Evolutionary conservation across 345 rosid genomes (phyloP).

Genomic region (Acer negundo): DNA sequence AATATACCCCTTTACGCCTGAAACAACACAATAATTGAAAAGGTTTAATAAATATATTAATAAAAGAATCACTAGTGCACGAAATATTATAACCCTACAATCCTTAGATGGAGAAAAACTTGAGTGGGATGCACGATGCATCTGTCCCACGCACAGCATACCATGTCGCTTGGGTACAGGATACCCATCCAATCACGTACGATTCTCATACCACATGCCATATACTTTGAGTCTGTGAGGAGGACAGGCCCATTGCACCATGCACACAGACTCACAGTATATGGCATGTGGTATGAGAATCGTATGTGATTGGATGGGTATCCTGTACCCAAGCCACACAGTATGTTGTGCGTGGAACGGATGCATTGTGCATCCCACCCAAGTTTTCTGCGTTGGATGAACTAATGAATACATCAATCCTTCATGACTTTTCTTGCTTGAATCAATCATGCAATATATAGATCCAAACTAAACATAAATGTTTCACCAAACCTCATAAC

Average conservation of each 20-base stretch:
- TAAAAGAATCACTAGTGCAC: not conserved
- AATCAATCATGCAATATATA: not conserved
- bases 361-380: too few relatives aligned
- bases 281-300: not conserved
- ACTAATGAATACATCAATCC: not conserved
- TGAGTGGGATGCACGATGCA: not conserved
- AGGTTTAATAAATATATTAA: constrained; percentile 1
- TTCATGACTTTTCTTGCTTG: not conserved
- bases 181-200: too few relatives aligned
- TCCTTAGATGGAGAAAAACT: not conserved
- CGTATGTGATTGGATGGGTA: not conserved
- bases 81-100: not conserved
- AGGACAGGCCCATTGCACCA: too few relatives aligned
- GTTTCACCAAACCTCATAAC: not conserved
- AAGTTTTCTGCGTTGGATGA: not conserved
- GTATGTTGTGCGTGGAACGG: not conserved
- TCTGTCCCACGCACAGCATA: not conserved
- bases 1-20: constrained; percentile 74
- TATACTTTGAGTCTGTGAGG: too few relatives aligned
- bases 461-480: not conserved
- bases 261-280: too few relatives aligned
- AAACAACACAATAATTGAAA: constrained; percentile 24
- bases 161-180: not conserved
- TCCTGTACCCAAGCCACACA: not conserved
- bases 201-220: too few relatives aligned